Base-by-base conservation (phyloP, 2,329 filamentous ascomycete species). In the Fusarium hainanense region DNA sequence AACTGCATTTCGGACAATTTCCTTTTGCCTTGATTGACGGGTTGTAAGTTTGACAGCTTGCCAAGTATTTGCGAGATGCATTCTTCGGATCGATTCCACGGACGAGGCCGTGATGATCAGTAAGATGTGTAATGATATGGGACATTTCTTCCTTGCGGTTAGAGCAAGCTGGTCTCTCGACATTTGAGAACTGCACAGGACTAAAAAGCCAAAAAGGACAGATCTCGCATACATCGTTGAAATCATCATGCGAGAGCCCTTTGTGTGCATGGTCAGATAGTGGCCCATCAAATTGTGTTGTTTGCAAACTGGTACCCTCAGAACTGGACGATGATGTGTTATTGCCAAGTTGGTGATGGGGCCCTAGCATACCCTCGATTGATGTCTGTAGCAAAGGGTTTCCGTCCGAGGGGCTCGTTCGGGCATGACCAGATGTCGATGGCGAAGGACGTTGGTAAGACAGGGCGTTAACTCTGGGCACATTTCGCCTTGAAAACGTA, bases 61-160 rank as follows among this genome's bases (percentile, higher is more conserved):
- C 48, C 14, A 74, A 25, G 43, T 70, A 74, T 34, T 54, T 63
- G 23, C 72, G 72, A 30, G 54, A 20, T 23, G 25, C 2, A 34
- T 72, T 43, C 11, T 60, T 59, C 10, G 62, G 54, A 42, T 74
- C 69, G 10, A 1, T 52, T 13, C 65, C 72, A 37, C 72, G 66
- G 27, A 74, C 60, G 21, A 74, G 58, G 6, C 72, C 72, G 43
- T 74, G 72, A 25, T 74, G 72, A n/a, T 69, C 58, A n/a, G 42
- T 11, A 8, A 58, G 58, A 28, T 73, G 71, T 20, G 72, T 52
- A 30, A 74, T 43, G 12, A 73, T 70, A 40, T 74, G 72, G n/a
- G 70, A 70, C 21, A 73, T 58, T 50, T 71, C 72, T 37, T 51
- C 42, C 52, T 70, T 70, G 14, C 51, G 68, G 27, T 55, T 52